phyloP scores from a whole-genome alignment of 1,284 basidiomycete species.

The Pseudozyma sp. region DNA sequence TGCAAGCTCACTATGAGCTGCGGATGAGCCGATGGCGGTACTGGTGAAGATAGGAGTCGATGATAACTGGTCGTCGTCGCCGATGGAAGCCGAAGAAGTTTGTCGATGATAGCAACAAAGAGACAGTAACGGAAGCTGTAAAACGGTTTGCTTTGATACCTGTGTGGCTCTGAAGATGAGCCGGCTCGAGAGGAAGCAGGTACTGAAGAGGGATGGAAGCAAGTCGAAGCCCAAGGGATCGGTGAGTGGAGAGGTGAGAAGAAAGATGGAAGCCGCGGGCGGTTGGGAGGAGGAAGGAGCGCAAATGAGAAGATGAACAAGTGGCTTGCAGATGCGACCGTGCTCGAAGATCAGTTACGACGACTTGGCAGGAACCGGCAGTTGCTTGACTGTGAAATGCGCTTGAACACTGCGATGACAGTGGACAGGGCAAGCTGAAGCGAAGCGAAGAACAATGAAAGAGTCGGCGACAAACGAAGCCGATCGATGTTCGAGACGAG shows the following conservation, averaged over 20 bases:
- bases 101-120: no score
- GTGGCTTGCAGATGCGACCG: no score
- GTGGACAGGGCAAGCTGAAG: background rate
- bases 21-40: background rate
- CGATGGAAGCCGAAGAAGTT: constrained; percentile 3
- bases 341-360: no score
- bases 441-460: background rate
- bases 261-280: background rate
- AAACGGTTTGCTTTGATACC: no score
- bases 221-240: background rate
- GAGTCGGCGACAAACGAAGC: constrained; percentile 3
- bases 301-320: constrained; percentile 5
- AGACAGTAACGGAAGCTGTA: no score
- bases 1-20: background rate
- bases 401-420: no score
- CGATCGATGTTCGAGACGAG: background rate
- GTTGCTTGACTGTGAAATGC: no score
- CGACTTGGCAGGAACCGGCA: no score
- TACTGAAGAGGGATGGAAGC: no score
- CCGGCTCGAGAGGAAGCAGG: no score
- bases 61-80: background rate
- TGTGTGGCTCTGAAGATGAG: no score
- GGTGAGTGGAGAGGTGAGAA: background rate
- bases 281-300: background rate
- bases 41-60: background rate